Base-by-base conservation (phyloP, 1,284 basidiomycete species). In the Ustilago shanxiensis region DNA sequence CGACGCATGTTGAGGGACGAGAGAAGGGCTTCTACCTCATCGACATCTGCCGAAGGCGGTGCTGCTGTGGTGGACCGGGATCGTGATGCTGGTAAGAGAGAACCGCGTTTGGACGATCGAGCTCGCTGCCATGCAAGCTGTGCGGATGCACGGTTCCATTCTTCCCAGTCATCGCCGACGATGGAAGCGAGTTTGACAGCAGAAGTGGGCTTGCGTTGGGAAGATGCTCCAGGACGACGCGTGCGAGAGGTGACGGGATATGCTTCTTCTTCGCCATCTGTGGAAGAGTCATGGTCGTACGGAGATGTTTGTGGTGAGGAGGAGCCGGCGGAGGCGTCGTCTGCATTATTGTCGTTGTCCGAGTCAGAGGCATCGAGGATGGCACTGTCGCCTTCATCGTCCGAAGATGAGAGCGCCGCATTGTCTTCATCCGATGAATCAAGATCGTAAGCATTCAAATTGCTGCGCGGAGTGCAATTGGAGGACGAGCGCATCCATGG, bases 1-100 rank as follows among this genome's bases (percentile, higher is more conserved):
- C 79, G 72, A 16, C 79, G 60, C 56, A 85, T 63, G 59, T 79
- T 72, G 31, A 86, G 78, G 6, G 61, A 65, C 1, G 73, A 63
- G 2, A 86, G 74, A 0, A 85, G 58, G 2, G 66, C 63, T 44
- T 74, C 64, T 1, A 85, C 77, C 37, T 82, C 77, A 31, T 84
- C 74, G 3, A 85, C 41, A 24, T 79, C 76, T 7, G 47, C 62
- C 13, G 61, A 58, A 5, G 58, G 57, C 1, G 35, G n/a, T 14
- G 56, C 22, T 2, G 66, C 49, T 13, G 56, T 62, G 6, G 44
- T 33, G 10, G 61, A 60, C 14, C 44, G 41, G 26, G 64, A 63
- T 50, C 55, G 49, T 16, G 60, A 41, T 8, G 56, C 56, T 20
- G 59, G 31, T 5, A 59, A 50, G 8, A 60, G 26, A 26, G 18